These are phyloP conservation scores for Uronychia setigera DNA, from an alignment of 73 alveolate genomes.

Conservation along the genomic window DNA sequence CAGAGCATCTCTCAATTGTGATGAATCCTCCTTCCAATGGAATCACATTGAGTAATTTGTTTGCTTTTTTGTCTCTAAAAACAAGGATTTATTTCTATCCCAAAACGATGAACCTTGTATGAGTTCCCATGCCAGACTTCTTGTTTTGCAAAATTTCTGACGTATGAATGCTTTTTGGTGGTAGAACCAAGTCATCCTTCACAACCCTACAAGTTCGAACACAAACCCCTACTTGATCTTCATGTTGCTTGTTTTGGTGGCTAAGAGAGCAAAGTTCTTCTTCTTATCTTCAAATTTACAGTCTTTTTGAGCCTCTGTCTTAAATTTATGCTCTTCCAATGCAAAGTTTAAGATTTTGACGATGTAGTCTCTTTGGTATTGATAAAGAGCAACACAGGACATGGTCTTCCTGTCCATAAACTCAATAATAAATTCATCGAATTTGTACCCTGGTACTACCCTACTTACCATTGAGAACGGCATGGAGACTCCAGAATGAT, in stretches of 20 bases:
- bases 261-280: not conserved
- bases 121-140: constrained; percentile 21
- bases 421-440: constrained; percentile 39
- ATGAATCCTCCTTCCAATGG: constrained; percentile 57
- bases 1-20: not conserved
- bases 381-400: constrained; percentile 30
- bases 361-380: constrained; percentile 46
- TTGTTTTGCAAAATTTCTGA: constrained; percentile 23
- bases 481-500: constrained; percentile 15
- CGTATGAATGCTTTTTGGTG: constrained; percentile 23
- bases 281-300: constrained; percentile 8
- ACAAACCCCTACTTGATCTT: not conserved
- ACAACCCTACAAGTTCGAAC: constrained; percentile 29
- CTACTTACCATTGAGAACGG: constrained; percentile 34
- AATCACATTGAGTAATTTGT: constrained; percentile 24
- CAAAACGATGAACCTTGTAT: constrained; percentile 18
- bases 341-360: constrained; percentile 44
- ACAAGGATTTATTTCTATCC: constrained; percentile 32
- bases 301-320: not conserved
- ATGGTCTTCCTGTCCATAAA: constrained; percentile 35
- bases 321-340: constrained; percentile 5
- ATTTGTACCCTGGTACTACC: constrained; percentile 35
- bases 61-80: constrained; percentile 32
- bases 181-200: constrained; percentile 42
- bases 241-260: not conserved